phyloP scores from a whole-genome alignment of 495 filamentous ascomycete species.

The Massariosphaeria phaeospora region DNA sequence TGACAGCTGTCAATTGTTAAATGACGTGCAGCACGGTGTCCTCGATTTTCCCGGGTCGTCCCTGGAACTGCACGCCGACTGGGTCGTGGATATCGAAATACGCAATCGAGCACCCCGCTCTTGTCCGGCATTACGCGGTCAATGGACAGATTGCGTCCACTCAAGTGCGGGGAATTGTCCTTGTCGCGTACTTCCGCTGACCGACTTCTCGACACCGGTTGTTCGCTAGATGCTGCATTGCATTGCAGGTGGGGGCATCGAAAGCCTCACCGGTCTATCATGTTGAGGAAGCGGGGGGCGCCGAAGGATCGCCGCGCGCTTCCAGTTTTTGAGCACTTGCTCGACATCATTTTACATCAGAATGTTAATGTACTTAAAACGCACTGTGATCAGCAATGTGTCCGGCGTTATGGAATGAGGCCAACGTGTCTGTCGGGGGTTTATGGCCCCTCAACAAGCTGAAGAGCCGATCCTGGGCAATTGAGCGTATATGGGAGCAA shows the following conservation, averaged over 20 bases:
- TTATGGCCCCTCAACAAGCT: background rate
- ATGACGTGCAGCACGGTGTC: background rate
- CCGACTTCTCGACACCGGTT: slow-evolving; percentile 6
- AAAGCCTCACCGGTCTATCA: slow-evolving; percentile 10
- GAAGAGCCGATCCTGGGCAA: background rate
- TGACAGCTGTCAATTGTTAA: slow-evolving; percentile 7
- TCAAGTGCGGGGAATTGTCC: background rate
- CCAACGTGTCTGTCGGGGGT: background rate
- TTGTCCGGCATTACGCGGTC: background rate
- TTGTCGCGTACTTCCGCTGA: background rate
- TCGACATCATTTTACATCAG: background rate
- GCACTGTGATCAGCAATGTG: too few species aligned
- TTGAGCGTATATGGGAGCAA: slow-evolving; percentile 14
- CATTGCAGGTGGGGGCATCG: background rate
- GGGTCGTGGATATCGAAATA: background rate
- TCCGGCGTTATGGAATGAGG: too few species aligned
- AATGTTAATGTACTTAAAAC: background rate
- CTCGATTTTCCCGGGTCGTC: background rate
- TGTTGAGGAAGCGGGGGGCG: background rate
- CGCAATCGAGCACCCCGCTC: background rate
- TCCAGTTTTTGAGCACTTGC: background rate
- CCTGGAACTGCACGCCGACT: background rate
- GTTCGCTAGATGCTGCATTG: background rate
- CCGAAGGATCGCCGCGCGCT: background rate
- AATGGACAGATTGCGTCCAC: background rate